Percentiles rank a stretch among this genome's conserved stretches.
Evolutionary conservation across 2,329 filamentous ascomycete species (phyloP).

Genomic region (Cryphonectria parasitica): DNA sequence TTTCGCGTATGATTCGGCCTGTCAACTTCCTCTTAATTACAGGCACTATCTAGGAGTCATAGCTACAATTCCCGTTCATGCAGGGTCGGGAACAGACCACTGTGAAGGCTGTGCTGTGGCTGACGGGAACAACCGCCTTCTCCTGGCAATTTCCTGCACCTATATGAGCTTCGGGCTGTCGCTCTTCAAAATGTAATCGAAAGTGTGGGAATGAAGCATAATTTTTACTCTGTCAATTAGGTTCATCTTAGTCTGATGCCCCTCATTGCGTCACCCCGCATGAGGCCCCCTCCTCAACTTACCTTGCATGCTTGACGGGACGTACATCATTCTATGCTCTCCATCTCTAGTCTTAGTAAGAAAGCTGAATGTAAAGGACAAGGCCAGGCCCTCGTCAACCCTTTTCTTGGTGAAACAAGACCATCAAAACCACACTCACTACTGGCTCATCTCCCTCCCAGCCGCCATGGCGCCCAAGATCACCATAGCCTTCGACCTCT

Average conservation of each 20-base stretch:
- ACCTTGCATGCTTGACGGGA: neutral
- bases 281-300: constrained; percentile 9
- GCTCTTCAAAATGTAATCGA: neutral
- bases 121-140: neutral
- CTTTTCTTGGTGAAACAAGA: neutral
- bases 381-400: neutral
- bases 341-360: neutral
- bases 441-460: neutral
- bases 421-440: neutral
- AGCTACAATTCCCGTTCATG: too few species aligned
- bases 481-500: constrained; percentile 74
- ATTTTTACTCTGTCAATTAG: neutral
- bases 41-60: too few species aligned
- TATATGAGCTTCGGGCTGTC: too few species aligned
- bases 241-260: neutral
- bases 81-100: too few species aligned
- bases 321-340: neutral
- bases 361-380: neutral
- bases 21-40: neutral
- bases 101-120: neutral
- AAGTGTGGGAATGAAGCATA: neutral
- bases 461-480: constrained; percentile 30
- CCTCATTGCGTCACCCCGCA: constrained; percentile 25
- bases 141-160: too few species aligned
- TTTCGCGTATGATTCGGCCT: neutral